Conservation (phyloP, 2,329 filamentous ascomycete genomes). For the Coniochaeta prunicola region DNA sequence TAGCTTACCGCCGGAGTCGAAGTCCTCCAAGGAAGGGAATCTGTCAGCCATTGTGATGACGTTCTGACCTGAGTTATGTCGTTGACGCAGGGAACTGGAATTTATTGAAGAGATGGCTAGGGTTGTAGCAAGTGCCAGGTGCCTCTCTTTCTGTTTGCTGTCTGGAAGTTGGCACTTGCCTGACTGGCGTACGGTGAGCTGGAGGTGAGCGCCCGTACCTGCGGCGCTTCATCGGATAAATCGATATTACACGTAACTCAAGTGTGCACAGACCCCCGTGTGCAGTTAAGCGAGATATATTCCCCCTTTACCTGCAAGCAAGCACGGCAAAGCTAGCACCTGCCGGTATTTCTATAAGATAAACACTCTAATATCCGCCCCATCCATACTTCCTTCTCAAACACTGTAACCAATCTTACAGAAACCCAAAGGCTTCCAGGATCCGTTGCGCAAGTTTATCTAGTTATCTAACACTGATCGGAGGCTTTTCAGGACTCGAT, state of each 20-base stretch:
- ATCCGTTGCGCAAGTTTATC: neutral
- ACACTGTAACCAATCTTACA: neutral
- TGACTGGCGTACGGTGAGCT: neutral
- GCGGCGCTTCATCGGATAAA: neutral
- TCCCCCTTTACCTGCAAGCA: neutral
- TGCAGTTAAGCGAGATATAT: neutral
- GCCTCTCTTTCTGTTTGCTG: neutral
- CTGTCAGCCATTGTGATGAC: conserved; percentile 61
- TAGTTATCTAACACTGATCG: neutral
- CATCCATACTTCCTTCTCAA: neutral
- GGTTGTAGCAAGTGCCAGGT: neutral
- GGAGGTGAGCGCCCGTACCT: neutral
- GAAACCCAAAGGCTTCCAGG: neutral
- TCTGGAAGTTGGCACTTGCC: neutral
- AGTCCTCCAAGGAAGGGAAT: conserved; percentile 74
- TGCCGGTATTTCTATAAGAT: neutral
- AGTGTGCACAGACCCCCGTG: neutral
- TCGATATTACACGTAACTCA: neutral
- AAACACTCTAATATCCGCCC: neutral
- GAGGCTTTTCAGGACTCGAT: neutral
- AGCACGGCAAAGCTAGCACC: neutral
- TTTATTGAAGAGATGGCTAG: too few relatives aligned
- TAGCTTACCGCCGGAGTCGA: conserved; percentile 55
- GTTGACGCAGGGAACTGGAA: too few relatives aligned
- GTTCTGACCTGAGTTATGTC: neutral